Evolutionary conservation across 2,329 filamentous ascomycete genomes (phyloP), one percentile per base, ranked within the genome.

Genomic region (Fusarium luffae): DNA sequence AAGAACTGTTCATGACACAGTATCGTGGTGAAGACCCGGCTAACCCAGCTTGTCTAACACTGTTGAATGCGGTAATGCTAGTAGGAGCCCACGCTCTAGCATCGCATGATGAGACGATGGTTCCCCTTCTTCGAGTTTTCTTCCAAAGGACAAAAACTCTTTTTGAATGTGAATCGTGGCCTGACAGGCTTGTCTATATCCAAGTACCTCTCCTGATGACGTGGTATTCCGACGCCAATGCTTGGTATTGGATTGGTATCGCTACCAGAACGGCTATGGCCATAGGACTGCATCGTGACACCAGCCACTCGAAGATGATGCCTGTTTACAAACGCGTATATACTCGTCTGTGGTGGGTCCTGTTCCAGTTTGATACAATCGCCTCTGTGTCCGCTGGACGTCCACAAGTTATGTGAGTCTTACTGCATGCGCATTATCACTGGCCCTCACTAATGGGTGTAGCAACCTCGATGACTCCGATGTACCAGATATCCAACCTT

Each of bases 171-270:
- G 58, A 63, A 27, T 32, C 34, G 11, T 42, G 60, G 28, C 49
- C 47, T 23, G 60, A 63, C 11, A 63, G 60, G 7, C 60, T 63
- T 25, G 43, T 48, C 3, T 56, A 49, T 1, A 46, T 63, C 0
- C 60, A 63, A 44, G 59, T 63, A 0, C 59, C 59, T 1, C 37
- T 63, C 0, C 9, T 63, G 1, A n/a, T 63, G 25, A 63, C 60
- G 3, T 63, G 60, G 60, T 49, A 63, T 49, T 57, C 59, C 7
- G 60, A 63, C 3, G 49, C 37, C 4, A 57, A 63, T 13, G 49
- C 60, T 3, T 63, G 60, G 60, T 34, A 63, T n/a, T 63, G 60
- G 60, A 63, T 63, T 28, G 60, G 60, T 3, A 56, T 63, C 23
- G 59, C 60, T 2, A 57, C 19, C 0, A 56, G 60, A 27, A 63